Base-by-base conservation (phyloP, 352 stramenopile species). In the Phytophthora sojae region DNA sequence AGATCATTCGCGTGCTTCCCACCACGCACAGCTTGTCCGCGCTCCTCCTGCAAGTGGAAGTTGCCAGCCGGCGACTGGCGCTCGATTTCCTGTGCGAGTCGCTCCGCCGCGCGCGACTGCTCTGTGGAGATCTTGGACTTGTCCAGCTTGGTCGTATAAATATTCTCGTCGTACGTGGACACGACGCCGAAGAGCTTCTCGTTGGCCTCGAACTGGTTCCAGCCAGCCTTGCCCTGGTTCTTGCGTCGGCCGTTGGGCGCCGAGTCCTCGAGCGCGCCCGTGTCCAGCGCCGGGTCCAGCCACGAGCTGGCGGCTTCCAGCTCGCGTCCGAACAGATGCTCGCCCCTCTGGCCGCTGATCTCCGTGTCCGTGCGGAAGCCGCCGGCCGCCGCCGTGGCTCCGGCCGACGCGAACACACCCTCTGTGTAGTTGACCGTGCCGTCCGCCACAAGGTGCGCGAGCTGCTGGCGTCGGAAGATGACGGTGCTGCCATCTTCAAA, bases 131-230 rank as follows among this genome's bases (percentile, higher is more conserved):
- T 89, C 62, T 94, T 93, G 52, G 75, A 77, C 74, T 97, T 98
- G 78, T 99, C 96, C 23, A 99, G 83, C 75, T 94, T 91, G 17
- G 97, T 99, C 2, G 97, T 99, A 88, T 99, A 99, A 39, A 99
- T 76, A 84, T 98, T 99, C 77, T 99, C 97, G 75, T 99, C 97
- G 70, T 95, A 99, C 8, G 85, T 92, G 39, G 94, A 96, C 53
- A 95, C 93, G 55, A 99, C 97, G 71, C 97, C 96, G 77, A 99
- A 99, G 37, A 98, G 84, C 73, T 98, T 93, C 73, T 98, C 84
- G 75, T 99, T 99, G 6, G 93, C 96, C 65, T 98, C 89, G 69
- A 99, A 99, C 82, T 99, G 97, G 87, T 99, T 97, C 97, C 97
- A 99, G 1, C 57, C 73, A 2, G 61, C 30, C 9, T 75, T 75